Evolutionary conservation across 1,139 yeast genomes (phyloP).

Genomic region (Dujonia santamariae): DNA sequence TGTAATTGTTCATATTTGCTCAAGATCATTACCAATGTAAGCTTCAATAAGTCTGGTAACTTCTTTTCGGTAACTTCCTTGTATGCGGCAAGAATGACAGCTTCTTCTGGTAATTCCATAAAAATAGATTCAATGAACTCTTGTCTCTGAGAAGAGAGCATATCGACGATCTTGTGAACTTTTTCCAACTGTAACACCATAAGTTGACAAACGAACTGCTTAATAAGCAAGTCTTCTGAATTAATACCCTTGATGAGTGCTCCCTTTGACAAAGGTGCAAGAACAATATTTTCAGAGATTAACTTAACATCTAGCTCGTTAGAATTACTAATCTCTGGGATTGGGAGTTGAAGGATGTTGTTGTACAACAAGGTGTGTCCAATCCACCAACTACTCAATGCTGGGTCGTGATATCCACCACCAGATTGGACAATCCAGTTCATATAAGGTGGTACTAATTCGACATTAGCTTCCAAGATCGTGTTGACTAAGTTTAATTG

Average conservation of each 20-base stretch:
- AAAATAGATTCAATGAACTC: constrained; percentile 29
- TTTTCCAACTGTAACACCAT: constrained; percentile 55
- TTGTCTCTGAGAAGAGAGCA: constrained; percentile 26
- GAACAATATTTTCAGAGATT: constrained; percentile 56
- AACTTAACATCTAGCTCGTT: constrained; percentile 13
- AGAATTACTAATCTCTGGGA: constrained; percentile 13
- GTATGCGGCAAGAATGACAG: constrained; percentile 8
- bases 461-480: constrained; percentile 58
- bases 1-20: constrained; percentile 17
- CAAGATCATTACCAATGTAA: constrained; percentile 26
- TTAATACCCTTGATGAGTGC: constrained; percentile 59
- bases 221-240: constrained; percentile 53
- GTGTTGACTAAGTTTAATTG: constrained; percentile 56
- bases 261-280: constrained; percentile 61
- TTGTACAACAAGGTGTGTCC: constrained; percentile 65
- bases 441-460: constrained; percentile 71
- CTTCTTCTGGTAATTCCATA: constrained; percentile 27
- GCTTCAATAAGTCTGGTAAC: constrained; percentile 19
- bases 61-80: constrained; percentile 8
- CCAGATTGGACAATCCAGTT: constrained; percentile 51
- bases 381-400: constrained; percentile 77
- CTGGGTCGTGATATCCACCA: constrained; percentile 67
- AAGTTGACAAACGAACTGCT: constrained; percentile 63
- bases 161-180: constrained; percentile 32
- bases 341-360: constrained; percentile 52